Base-by-base conservation (phyloP, 2,329 filamentous ascomycete genomes). In the Fusarium hainanense region DNA sequence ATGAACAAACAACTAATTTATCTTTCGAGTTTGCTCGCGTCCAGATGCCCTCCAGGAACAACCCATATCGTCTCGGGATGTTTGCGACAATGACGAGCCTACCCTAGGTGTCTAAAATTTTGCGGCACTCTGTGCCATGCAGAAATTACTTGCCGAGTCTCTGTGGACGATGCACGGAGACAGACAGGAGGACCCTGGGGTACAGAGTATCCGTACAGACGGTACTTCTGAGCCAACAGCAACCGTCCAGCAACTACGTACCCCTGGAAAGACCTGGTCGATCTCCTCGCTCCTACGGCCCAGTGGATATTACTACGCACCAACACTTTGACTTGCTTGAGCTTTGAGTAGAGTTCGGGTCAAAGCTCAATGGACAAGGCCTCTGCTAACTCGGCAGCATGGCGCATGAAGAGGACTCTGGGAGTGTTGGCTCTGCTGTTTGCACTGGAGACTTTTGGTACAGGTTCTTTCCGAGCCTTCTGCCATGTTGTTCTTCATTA, bases 181-280 rank as follows among this genome's bases (percentile, higher is more conserved):
- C 54, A 58, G 57, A 57, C 30, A 57, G 32, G 30, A 57, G 32
- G 30, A 51, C 48, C 50, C 58, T 62, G 46, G 55, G 58, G 49
- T 56, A 47, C 56, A 58, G 27, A 59, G 23, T 41, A 51, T 40
- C 48, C 32, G 34, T 51, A 27, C 32, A 51, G 48, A 51, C 21
- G 48, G 48, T 13, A 40, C 32, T 51, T 51, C 23, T 27, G 23
- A 41, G 30, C 47, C 41, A 66, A 54, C 55, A 65, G 27, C 28
- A 51, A 16, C 32, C 34, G 48, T n/a, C 18, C 32, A 71, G 61
- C 51, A 56, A 43, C 47, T 52, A 37, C 34, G 34, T n/a, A 58
- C 59, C 59, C 59, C 56, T 59, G 59, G 68, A 71, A 64, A 58
- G 52, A 37, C 57, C 52, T 54, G 56, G 71, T 71, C 59, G 69